Percentiles rank a stretch among this genome's conserved stretches.
Conservation (phyloP, 2,329 filamentous ascomycete genomes). For the Pseudovirgaria hyperparasitica region DNA sequence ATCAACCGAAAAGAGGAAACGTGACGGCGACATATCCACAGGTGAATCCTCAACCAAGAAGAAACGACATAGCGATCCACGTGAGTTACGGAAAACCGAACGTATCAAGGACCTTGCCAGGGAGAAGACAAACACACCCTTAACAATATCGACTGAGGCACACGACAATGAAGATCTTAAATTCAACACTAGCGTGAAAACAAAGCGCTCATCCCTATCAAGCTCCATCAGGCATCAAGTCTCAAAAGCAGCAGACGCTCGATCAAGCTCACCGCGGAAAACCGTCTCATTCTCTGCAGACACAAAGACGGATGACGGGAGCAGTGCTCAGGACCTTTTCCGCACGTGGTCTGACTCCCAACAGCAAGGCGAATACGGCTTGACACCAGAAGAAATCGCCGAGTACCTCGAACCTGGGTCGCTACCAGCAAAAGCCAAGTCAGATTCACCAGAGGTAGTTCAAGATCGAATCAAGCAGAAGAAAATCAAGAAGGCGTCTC, state of each 20-base stretch:
- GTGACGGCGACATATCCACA: too few species aligned
- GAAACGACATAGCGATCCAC: too few species aligned
- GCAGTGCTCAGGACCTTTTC: constrained; percentile 39
- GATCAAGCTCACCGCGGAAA: too few species aligned
- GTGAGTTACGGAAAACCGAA: too few species aligned
- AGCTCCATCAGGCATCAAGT: background rate
- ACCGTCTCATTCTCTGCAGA: constrained; percentile 54
- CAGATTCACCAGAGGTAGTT: constrained; percentile 1
- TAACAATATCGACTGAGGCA: too few species aligned
- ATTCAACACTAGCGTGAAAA: too few species aligned
- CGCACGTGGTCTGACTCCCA: constrained; percentile 32
- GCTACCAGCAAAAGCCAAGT: constrained; percentile 1
- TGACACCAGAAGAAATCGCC: constrained; percentile 7
- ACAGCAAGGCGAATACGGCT: constrained; percentile 11
- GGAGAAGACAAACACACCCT: too few species aligned
- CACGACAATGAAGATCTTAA: too few species aligned
- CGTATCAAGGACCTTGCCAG: too few species aligned
- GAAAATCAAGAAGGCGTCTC: constrained; percentile 14
- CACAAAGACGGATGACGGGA: constrained; percentile 46
- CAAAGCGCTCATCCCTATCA: background rate
- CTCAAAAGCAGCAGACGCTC: constrained; percentile 8
- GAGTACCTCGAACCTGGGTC: constrained; percentile 6
- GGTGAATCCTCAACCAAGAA: too few species aligned
- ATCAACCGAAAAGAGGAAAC: too few species aligned
- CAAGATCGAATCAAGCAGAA: constrained; percentile 10